Conservation (phyloP, 129 eudicot genomes). For the Calendula officinalis region DNA sequence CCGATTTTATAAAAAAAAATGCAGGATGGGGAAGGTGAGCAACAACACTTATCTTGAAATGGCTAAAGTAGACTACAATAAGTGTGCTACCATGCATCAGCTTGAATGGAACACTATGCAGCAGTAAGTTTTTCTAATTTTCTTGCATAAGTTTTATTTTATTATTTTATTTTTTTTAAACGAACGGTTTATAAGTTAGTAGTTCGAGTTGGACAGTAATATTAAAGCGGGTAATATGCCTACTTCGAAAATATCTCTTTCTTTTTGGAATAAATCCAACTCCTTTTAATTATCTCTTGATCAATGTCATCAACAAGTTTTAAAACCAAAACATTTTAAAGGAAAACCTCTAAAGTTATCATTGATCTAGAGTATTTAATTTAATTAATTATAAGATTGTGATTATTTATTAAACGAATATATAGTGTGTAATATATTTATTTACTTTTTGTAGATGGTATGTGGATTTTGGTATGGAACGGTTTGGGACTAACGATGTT, state of each 20-base stretch:
- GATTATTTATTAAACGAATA: no score
- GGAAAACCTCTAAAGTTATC: no score
- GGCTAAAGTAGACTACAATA: slow-evolving; percentile 77
- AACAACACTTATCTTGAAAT: slow-evolving; percentile 73
- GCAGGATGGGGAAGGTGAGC: slow-evolving; percentile 81
- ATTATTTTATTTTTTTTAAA: background rate
- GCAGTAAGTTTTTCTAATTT: slow-evolving; percentile 41
- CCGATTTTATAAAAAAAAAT: slow-evolving; percentile 5
- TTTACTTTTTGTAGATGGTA: slow-evolving; percentile 50
- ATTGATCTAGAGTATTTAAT: no score
- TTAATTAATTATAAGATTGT: no score
- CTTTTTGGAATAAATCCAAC: no score
- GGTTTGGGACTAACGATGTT: slow-evolving; percentile 38
- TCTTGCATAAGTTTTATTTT: background rate
- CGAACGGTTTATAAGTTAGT: background rate
- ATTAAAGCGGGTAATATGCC: no score
- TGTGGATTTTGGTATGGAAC: slow-evolving; percentile 32
- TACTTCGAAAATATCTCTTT: no score
- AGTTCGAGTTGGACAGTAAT: no score
- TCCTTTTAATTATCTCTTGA: no score
- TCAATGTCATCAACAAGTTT: no score
- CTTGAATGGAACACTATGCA: slow-evolving; percentile 68
- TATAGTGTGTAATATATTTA: background rate
- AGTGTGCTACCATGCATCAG: slow-evolving; percentile 59
- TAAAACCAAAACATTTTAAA: no score